Evolutionary conservation across 1,284 basidiomycete species (phyloP).

Genomic region (Phellopilus nigrolimitatus): DNA sequence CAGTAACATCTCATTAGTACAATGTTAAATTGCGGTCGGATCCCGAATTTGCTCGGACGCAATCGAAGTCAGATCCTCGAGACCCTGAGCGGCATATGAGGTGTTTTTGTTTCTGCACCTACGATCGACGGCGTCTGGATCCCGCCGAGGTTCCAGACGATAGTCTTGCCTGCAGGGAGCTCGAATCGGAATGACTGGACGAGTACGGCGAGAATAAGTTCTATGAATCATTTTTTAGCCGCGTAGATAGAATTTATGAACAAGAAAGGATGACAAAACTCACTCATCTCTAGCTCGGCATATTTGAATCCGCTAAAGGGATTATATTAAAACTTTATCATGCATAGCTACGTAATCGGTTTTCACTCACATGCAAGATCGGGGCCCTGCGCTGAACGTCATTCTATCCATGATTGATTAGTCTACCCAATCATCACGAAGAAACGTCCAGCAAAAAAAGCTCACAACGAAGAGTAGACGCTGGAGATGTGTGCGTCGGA

Average conservation of each 20-base stretch:
- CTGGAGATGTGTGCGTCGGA: conserved; percentile 25
- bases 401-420: conserved; percentile 25
- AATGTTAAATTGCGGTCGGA: no score
- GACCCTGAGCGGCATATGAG: conserved; percentile 16
- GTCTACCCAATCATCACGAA: no score
- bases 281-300: conserved; percentile 34
- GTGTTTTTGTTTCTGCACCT: conserved; percentile 14
- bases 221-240: conserved; percentile 6
- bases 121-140: conserved; percentile 20
- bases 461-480: conserved; percentile 26
- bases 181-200: conserved; percentile 22
- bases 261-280: conserved; percentile 18
- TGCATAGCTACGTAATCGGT: no score
- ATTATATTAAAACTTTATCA: no score
- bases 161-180: conserved; percentile 22
- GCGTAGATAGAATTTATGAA: neutral
- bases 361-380: conserved; percentile 31
- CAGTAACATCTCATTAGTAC: no score
- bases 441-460: neutral
- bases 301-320: conserved; percentile 31
- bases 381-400: conserved; percentile 31
- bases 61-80: conserved; percentile 16
- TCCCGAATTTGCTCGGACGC: no score
- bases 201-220: conserved; percentile 20
- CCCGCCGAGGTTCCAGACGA: conserved; percentile 22